Evolutionary conservation across 495 filamentous ascomycete genomes (phyloP), one percentile per base, ranked within the genome.

Genomic region (Aspergillus steynii): DNA sequence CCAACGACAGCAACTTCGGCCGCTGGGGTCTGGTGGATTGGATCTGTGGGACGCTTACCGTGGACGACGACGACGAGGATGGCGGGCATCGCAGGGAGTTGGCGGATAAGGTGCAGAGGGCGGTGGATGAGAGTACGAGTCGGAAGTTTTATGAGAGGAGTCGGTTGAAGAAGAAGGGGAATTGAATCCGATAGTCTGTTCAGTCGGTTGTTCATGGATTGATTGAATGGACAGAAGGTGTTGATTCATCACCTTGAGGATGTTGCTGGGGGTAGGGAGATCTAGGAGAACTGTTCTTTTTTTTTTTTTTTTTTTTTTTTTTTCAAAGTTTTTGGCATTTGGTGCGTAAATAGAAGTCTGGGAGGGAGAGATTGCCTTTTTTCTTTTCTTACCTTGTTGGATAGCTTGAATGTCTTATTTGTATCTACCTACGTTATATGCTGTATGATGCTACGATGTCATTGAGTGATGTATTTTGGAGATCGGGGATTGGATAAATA

Each of bases 21-120:
- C 82, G 86, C 9, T 90, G 87, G 83, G 92, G 92, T 1, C 62
- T 96, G 7, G 42, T 94, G 63, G 93, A 97, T 71, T 91, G 89
- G 85, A 52, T 86, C 1, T 77, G 81, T 66, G 89, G 90, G n/a
- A 93, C 92, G 3, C 85, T 78, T 10, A 67, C 88, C 15, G 80
- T 78, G 0, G 81, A 79, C 4, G 81, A 83, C 66, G 77, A 85
- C 8, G 77, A 86, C 12, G 74, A 71, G 59, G 34, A 65, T 1
- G 54, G 61, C 34, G 63, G 70, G 47, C 54, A 67, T 29, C 66
- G 31, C 31, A 34, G 9, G 12, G 37, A 42, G 3, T 12, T 42
- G 37, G 37, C 37, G 37, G 12, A 42, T 42, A 42, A 64, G 55
- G 66, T 71, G 26, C 59, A 68, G 50, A 60, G 70, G 34, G 62